Evolutionary conservation across 306 rosid species (phyloP).

Genomic region (Morella rubra): DNA sequence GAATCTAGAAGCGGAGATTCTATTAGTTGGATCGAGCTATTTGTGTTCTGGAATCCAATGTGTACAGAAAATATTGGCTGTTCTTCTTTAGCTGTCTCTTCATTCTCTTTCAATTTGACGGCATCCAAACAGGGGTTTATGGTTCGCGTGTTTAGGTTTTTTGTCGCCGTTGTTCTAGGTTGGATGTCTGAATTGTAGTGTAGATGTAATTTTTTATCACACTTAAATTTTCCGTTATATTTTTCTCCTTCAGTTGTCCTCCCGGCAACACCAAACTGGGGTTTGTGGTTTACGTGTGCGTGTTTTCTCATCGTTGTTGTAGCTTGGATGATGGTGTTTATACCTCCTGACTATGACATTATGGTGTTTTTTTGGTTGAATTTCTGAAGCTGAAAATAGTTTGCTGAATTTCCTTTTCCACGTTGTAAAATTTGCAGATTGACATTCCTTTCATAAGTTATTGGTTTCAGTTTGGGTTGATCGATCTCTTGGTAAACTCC

Average conservation of each 20-base stretch:
- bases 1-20: neutral
- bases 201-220: neutral
- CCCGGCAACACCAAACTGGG: slow-evolving; percentile 4
- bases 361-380: slow-evolving; percentile 24
- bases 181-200: neutral
- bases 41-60: neutral
- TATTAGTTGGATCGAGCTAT: neutral
- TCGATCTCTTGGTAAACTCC: slow-evolving; percentile 19
- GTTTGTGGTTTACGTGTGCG: slow-evolving; percentile 18
- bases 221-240: neutral
- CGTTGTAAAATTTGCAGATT: slow-evolving; percentile 44
- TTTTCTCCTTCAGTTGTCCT: slow-evolving; percentile 9
- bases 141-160: neutral
- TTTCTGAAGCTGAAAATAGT: slow-evolving; percentile 5
- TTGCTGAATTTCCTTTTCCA: neutral
- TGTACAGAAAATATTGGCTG: neutral
- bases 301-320: slow-evolving; percentile 2
- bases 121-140: neutral
- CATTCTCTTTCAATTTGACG: neutral
- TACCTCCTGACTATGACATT: neutral
- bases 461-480: neutral
- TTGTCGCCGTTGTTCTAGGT: neutral
- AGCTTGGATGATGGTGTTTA: neutral
- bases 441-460: slow-evolving; percentile 10
- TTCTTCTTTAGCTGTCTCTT: neutral